Evolutionary conservation across 768 basidiomycete species (phyloP), one percentile per base, ranked within the genome.

Genomic region (Jaapia argillacea): DNA sequence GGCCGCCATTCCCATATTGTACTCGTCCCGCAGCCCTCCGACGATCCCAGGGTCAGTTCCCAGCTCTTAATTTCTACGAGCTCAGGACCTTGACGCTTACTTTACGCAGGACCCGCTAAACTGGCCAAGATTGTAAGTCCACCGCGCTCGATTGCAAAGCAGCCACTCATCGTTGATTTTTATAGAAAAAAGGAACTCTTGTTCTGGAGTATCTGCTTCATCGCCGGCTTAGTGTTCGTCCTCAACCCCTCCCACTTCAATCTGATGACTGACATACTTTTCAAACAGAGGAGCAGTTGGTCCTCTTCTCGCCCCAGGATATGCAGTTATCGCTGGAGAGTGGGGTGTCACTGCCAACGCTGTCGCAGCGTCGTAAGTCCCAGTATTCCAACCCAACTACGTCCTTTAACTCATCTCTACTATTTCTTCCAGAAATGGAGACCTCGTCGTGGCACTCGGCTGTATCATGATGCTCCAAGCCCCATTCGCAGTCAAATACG

Each of bases 1-100:
- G 53, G 53, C 3, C 47, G 48, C 20, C 39, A 40, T 25, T 46
- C 49, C n/a, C 49, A 55, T 46, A 57, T 52, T 2, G 35, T 54
- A 10, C 51, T 57, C 37, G 49, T 54, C 1, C 52, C 56, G 1
- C 54, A 57, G 27, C 56, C 56, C 4, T 50, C 49, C 3, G 52
- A 55, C 40, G 56, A 57, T 41, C 54, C 56, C 10, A 10, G 28
- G 16, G 28, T 33, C 10, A 33, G 28, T 33, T 10, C 10, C 10
- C 16, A 33, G 16, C 28, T 10, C 10, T 10, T 16, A 10, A 33
- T 33, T 33, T 16, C 28, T 10, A 16, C 16, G 28, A 10, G n/a
- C n/a, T n/a, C 10, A 10, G 28, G 16, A 33, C 16, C 28, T 33
- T 16, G 16, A 33, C 10, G 10, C 28, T 10, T 10, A 16, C 16